A percentile compares a stretch with the other conserved stretches of the same genome.
Conservation (phyloP, 2,329 filamentous ascomycete genomes). For the Cercospora sp. region DNA sequence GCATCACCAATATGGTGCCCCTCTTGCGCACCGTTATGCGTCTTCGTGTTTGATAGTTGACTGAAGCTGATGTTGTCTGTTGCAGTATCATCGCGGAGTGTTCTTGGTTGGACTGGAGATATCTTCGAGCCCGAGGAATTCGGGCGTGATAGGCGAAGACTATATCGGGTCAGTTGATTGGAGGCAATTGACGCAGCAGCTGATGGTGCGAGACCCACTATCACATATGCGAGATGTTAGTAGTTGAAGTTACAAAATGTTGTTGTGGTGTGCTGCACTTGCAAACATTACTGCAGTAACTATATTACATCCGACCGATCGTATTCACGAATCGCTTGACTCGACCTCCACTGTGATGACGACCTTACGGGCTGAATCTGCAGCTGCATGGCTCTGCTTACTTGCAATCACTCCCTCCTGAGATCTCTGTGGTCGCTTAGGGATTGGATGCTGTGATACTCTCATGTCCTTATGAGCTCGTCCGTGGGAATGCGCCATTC, state of each 20-base stretch:
- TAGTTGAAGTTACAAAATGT: neutral
- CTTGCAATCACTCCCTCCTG: neutral
- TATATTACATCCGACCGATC: neutral
- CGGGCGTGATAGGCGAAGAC: too few relatives aligned
- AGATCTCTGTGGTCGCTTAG: neutral
- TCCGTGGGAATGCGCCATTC: conserved; percentile 1
- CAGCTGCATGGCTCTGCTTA: neutral
- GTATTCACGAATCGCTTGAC: neutral
- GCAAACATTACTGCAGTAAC: neutral
- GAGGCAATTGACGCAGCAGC: neutral
- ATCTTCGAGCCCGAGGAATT: too few relatives aligned
- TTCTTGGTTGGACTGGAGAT: too few relatives aligned
- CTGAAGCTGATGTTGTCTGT: too few relatives aligned
- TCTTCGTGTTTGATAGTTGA: too few relatives aligned
- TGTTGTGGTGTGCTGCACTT: neutral
- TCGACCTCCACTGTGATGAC: neutral
- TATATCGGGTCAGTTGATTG: neutral
- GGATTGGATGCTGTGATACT: neutral
- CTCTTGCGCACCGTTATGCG: too few relatives aligned
- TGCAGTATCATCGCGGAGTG: too few relatives aligned
- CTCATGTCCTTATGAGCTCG: neutral
- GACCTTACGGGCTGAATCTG: neutral
- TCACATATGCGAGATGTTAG: neutral
- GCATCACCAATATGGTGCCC: too few relatives aligned
- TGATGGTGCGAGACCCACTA: neutral